Percentiles rank a stretch among this genome's conserved stretches.
Conservation (phyloP, 768 basidiomycete genomes). For the Roridomyces roridus region DNA sequence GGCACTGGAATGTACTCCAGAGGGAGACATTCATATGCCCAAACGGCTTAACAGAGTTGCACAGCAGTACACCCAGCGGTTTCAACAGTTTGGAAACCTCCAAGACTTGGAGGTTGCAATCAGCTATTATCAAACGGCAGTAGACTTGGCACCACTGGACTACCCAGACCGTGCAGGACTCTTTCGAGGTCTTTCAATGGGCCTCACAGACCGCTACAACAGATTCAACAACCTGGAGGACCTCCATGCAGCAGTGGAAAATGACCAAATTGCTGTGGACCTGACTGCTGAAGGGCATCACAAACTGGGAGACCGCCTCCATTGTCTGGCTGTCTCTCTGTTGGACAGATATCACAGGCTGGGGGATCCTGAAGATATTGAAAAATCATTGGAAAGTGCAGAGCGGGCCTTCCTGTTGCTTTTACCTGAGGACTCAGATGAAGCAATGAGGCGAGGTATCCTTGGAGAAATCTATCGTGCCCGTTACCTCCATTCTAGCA, state of each 20-base stretch:
- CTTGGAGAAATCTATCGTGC: no score
- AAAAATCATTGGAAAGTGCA: no score
- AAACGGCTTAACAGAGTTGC: not conserved
- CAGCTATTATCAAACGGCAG: not conserved
- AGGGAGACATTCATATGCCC: not conserved
- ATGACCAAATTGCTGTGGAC: not conserved
- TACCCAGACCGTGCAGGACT: not conserved
- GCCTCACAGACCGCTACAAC: not conserved
- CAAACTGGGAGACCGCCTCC: not conserved
- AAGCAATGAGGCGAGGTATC: no score
- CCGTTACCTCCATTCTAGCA: not conserved
- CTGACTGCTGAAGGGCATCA: not conserved
- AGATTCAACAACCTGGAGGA: not conserved
- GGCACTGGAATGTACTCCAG: not conserved
- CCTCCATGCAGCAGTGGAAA: not conserved
- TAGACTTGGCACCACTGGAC: not conserved
- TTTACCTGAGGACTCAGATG: no score
- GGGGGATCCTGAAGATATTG: not conserved
- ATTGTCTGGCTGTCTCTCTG: not conserved
- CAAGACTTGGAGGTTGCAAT: not conserved
- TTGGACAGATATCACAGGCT: not conserved
- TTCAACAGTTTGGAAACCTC: not conserved
- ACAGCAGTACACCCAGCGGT: not conserved
- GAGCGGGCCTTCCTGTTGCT: no score
- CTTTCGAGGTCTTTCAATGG: not conserved